phyloP scores from a whole-genome alignment of 2,329 filamentous ascomycete genomes.

The Plenodomus biglobosus region DNA sequence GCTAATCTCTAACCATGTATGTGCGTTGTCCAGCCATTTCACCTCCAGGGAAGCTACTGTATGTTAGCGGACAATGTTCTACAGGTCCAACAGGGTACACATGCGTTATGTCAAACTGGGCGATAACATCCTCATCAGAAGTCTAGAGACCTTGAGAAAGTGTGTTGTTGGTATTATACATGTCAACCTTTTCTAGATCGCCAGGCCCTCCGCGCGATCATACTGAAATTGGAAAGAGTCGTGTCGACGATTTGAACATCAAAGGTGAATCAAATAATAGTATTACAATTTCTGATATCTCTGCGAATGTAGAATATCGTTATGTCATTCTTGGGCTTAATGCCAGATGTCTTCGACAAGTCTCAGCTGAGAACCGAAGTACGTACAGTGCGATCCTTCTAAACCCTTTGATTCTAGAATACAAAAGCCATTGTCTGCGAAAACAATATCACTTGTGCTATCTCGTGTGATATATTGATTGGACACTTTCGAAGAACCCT shows the following conservation, averaged over 20 bases:
- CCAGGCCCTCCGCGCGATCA: conserved; percentile 58
- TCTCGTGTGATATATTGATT: conserved; percentile 13
- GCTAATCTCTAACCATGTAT: conserved; percentile 9
- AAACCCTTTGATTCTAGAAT: conserved; percentile 31
- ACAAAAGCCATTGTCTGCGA: conserved; percentile 26
- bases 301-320: conserved; percentile 52
- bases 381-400: conserved; percentile 40
- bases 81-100: neutral
- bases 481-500: conserved; percentile 20
- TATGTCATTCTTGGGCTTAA: too few species aligned
- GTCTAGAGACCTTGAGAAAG: conserved; percentile 54
- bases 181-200: too few species aligned
- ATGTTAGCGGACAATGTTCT: neutral
- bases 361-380: too few species aligned
- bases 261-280: conserved; percentile 53
- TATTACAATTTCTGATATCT: conserved; percentile 52
- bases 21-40: conserved; percentile 33
- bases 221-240: conserved; percentile 53
- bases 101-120: conserved; percentile 49
- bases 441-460: conserved; percentile 18
- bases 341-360: too few species aligned
- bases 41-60: conserved; percentile 46
- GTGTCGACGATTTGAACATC: conserved; percentile 59
- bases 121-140: conserved; percentile 52
- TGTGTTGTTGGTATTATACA: conserved; percentile 38